phyloP scores from a whole-genome alignment of 2,329 filamentous ascomycete genomes.

The Trichoderma guizhouense region DNA sequence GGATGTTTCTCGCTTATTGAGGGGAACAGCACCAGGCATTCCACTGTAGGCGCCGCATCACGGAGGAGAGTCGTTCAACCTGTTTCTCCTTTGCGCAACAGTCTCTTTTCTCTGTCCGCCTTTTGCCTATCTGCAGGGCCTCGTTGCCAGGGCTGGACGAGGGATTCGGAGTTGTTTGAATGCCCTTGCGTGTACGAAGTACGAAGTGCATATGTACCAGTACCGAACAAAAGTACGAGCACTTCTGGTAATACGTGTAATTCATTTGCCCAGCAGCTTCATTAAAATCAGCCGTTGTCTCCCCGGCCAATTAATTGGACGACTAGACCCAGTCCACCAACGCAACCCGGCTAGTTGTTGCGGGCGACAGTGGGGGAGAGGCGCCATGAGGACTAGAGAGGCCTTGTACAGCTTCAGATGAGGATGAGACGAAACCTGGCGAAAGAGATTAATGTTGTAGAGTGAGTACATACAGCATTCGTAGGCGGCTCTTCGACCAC shows the following conservation, averaged over 20 bases:
- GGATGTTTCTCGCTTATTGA: slow-evolving; percentile 9
- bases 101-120: not conserved
- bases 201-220: not conserved
- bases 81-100: slow-evolving; percentile 12
- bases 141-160: not conserved
- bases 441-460: not conserved
- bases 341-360: not conserved
- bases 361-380: not conserved
- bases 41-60: not conserved
- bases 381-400: not conserved
- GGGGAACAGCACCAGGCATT: not conserved
- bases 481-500: not conserved
- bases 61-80: not conserved
- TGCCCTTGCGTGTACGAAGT: not conserved
- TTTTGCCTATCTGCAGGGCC: not conserved
- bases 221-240: not conserved
- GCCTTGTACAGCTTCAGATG: not conserved
- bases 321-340: not conserved
- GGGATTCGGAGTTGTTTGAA: not conserved
- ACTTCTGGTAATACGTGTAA: not conserved
- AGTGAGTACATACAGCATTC: not conserved
- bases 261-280: not conserved
- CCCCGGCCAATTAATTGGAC: not conserved
- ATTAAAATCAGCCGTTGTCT: not conserved
- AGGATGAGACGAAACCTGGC: not conserved